phyloP scores from a whole-genome alignment of 805 yeast species.

The Starmerella lactis-condensi region DNA sequence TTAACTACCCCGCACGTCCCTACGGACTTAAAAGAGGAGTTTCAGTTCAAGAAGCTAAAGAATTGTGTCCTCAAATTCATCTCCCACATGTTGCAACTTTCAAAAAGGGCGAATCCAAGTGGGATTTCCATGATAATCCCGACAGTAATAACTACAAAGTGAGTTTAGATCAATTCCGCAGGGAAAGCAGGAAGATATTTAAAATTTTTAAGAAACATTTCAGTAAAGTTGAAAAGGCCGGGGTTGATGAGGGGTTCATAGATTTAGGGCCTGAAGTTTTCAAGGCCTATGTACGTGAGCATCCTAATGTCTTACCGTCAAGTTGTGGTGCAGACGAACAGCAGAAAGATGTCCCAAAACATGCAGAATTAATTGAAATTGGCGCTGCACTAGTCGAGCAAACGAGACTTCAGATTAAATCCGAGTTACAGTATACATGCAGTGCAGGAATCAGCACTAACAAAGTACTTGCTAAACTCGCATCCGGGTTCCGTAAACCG shows the following conservation, averaged over 20 bases:
- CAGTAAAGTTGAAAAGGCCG: conserved; percentile 70
- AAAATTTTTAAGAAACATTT: conserved; percentile 43
- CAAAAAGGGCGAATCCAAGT: conserved; percentile 62
- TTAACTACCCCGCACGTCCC: conserved; percentile 59
- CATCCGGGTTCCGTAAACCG: conserved; percentile 73
- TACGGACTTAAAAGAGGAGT: conserved; percentile 72
- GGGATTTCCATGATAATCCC: conserved; percentile 48
- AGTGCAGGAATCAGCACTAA: conserved; percentile 73
- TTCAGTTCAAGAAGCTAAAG: conserved; percentile 42
- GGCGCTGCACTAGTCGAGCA: conserved; percentile 44
- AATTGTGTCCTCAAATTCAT: conserved; percentile 57
- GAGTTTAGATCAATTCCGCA: conserved; percentile 72
- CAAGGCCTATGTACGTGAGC: conserved; percentile 29
- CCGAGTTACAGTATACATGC: conserved; percentile 57
- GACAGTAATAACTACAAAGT: conserved; percentile 58
- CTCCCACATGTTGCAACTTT: conserved; percentile 89
- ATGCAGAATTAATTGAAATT: conserved; percentile 49
- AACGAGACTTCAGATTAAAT: conserved; percentile 35
- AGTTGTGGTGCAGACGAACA: no score
- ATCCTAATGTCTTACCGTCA: background rate
- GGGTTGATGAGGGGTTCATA: conserved; percentile 82
- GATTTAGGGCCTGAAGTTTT: conserved; percentile 59
- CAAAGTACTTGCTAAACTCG: conserved; percentile 67
- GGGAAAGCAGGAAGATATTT: conserved; percentile 68
- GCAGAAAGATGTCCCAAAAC: conserved; percentile 23